These are phyloP conservation scores for Phytopythium helicoides DNA, from an alignment of 352 stramenopile species.

Conservation along the genomic window DNA sequence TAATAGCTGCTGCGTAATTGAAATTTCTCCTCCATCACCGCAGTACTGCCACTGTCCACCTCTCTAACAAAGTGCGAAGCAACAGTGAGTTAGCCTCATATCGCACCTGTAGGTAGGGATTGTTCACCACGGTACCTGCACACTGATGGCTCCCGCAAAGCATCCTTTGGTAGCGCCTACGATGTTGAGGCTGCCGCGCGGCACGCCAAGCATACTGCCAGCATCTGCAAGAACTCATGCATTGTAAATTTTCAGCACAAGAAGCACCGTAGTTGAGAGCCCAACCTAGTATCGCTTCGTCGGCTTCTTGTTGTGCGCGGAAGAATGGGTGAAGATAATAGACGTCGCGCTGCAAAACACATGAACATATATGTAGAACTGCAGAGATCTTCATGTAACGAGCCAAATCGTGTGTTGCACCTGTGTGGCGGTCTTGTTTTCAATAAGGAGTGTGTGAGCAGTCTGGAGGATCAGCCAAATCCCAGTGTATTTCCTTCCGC, in stretches of 20 bases:
- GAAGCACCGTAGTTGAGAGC: too few relatives aligned
- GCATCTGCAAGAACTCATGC: conserved; percentile 63
- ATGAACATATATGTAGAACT: not conserved
- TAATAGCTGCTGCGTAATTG: conserved; percentile 79
- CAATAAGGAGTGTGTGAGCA: conserved; percentile 57
- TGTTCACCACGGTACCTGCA: conserved; percentile 29
- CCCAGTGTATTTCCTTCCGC: conserved; percentile 77
- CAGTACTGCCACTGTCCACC: conserved; percentile 56
- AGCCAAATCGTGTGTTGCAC: too few relatives aligned
- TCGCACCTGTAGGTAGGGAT: not conserved
- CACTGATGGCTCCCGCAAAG: conserved; percentile 54
- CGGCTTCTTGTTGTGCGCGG: conserved; percentile 70
- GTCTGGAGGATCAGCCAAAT: conserved; percentile 85
- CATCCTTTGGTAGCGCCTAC: conserved; percentile 81
- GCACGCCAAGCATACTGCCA: conserved; percentile 66
- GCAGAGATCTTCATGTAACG: not conserved
- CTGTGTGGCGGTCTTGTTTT: conserved; percentile 84
- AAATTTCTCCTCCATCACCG: conserved; percentile 53
- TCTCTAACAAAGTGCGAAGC: conserved; percentile 25
- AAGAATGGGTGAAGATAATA: conserved; percentile 89
- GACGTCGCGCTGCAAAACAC: conserved; percentile 56
- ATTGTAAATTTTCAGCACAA: too few relatives aligned
- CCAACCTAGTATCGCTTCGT: conserved; percentile 80
- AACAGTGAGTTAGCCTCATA: not conserved
- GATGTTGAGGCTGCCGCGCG: conserved; percentile 74